Evolutionary conservation across 345 rosid species (phyloP).

Genomic region (Hibiscus mutabilis): DNA sequence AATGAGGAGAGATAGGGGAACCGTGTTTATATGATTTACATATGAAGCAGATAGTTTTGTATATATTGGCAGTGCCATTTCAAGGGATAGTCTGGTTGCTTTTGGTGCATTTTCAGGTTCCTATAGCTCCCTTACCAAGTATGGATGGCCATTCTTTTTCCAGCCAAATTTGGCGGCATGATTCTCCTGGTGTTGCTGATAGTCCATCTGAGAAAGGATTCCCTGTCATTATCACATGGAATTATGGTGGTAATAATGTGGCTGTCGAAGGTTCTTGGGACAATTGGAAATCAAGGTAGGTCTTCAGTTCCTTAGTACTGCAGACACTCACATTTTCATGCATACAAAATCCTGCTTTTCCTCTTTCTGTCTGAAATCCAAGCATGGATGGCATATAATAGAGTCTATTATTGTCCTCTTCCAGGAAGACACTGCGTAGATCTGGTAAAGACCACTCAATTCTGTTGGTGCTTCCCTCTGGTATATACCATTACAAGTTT

Average conservation of each 20-base stretch:
- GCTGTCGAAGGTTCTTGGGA: conserved; percentile 95
- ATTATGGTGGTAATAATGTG: conserved; percentile 78
- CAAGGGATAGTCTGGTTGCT: conserved; percentile 5
- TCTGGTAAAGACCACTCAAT: conserved; percentile 78
- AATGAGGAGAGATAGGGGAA: too few relatives aligned
- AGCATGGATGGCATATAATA: background rate
- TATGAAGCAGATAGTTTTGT: too few relatives aligned
- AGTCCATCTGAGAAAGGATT: conserved; percentile 50
- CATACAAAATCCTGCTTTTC: background rate
- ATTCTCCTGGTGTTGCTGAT: conserved; percentile 37
- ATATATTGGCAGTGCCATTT: conserved; percentile 3
- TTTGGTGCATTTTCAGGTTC: conserved; percentile 39
- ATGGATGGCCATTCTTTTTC: conserved; percentile 34
- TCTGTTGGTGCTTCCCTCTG: conserved; percentile 70
- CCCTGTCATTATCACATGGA: conserved; percentile 80
- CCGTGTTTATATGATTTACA: too few relatives aligned
- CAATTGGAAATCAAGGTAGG: conserved; percentile 70
- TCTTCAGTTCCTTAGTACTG: background rate
- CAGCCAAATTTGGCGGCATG: conserved; percentile 44
- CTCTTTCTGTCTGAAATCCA: background rate
- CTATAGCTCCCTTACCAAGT: conserved; percentile 57
- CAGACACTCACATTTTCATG: background rate
- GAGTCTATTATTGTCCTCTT: conserved; percentile 13
- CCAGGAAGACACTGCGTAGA: conserved; percentile 76
- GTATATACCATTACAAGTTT: conserved; percentile 79